Base-by-base conservation (phyloP, 495 filamentous ascomycete genomes). In the Halenospora varia region DNA sequence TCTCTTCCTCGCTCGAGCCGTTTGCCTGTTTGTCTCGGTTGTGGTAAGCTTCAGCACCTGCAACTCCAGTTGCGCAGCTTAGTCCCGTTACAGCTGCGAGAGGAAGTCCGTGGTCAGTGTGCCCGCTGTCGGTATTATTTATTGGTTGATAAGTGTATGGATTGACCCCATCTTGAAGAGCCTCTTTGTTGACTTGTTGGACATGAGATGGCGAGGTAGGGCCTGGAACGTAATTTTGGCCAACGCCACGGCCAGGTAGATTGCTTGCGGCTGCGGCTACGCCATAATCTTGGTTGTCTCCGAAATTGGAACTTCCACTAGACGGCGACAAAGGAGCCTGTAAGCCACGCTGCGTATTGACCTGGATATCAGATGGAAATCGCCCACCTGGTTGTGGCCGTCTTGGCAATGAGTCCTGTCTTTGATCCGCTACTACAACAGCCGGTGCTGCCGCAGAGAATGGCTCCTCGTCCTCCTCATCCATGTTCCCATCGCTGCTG, bases 381-480 rank as follows among this genome's bases (percentile, higher is more conserved):
- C 90, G 85, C 71, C 92, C 91, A 78, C 91, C 92, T 79, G 88
- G 82, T 70, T 86, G 82, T 53, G 86, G 86, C 62, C 90, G 87
- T 64, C 78, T 77, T 58, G 73, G 71, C 53, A 64, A 54, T 29
- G 67, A 57, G 41, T 83, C 82, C 62, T 75, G 72, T 39, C 71
- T 76, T 35, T 73, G 70, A 51, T 66, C 70, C 35, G 71, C 71
- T 35, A 62, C 70, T 26, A 73, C 75, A 20, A 80, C 75, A 23
- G 79, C 75, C 3, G 82, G 82, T 48, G 73, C 70, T 4, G 70
- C 75, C 18, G 82, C 80, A 13, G 86, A 82, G 70, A 90, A 93
- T 2, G 89, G 88, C 47, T 90, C 90, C 66, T 96, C 92, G 63
- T 96, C 92, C 60, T 96, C 91, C 55, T 96, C 91, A 22, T 78